Base-by-base conservation (phyloP, 1,284 basidiomycete species). In the Ceratobasidium sp. region DNA sequence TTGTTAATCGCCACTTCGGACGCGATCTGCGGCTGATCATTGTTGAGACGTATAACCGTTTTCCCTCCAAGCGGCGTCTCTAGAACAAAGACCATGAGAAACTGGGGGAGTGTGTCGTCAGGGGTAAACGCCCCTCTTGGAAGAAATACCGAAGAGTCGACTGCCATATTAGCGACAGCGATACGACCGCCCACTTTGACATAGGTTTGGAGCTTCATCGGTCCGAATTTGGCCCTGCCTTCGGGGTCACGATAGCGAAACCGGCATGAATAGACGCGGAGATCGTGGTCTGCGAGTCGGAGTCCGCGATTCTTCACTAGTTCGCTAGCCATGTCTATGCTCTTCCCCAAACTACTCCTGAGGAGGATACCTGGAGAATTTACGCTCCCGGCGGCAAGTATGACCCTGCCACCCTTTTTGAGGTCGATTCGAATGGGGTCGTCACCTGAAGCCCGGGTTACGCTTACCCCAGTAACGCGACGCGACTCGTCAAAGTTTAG, bases 91-190 rank as follows among this genome's bases (percentile, higher is more conserved):
- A 66, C 72, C 62, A 78, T 74, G 71, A 78, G 74, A 50, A 78
- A 60, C 60, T 78, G 36, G 27, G 77, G 76, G n/a, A 76, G 53
- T 15, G 41, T 41, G 29, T 76, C 73, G 41, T 75, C 65, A 15
- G 27, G 45, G n/a, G n/a, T n/a, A 17, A 67, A 24, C 8, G 73
- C 36, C 6, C 75, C 60, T 11, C 78, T 50, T 8, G 77, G 77
- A 22, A 78, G 76, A 75, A 79, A 78, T 17, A 76, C 76, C 9
- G 75, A 77, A n/a, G n/a, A n/a, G n/a, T 79, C 77, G 63, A 79
- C 60, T 22, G 78, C 76, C 54, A 78, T 77, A 44, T 78, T 77
- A 7, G 69, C 76, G 15, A 79, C 62, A 15, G 64, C 75, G 9
- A 66, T 45, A 15, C 73, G 36, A 50, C 29, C 15, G 24, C 50